Percentiles rank a stretch among this genome's conserved stretches.
phyloP scores from a whole-genome alignment of 2,329 filamentous ascomycete genomes.

The Aspergillus sp. region DNA sequence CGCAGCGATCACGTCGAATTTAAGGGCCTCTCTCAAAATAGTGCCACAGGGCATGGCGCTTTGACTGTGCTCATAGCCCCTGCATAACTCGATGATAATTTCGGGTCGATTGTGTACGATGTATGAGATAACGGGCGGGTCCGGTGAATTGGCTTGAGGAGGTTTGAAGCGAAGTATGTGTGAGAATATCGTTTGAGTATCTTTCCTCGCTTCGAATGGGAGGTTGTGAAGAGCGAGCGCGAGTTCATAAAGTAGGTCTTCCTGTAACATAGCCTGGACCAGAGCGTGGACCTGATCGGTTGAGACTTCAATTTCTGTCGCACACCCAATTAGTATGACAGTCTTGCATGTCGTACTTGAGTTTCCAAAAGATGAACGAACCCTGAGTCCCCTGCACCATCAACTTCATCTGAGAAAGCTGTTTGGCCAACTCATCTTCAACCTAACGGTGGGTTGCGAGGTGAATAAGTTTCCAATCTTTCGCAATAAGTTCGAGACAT shows the following conservation, averaged over 20 bases:
- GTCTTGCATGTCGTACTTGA: background rate
- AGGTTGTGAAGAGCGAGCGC: constrained; percentile 79
- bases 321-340: constrained; percentile 1
- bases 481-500: background rate
- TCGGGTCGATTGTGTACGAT: constrained; percentile 84
- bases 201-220: constrained; percentile 94
- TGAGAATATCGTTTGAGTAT: constrained; percentile 92
- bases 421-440: constrained; percentile 80
- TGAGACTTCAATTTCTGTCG: constrained; percentile 75
- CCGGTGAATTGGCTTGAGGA: constrained; percentile 63
- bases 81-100: constrained; percentile 82
- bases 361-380: constrained; percentile 37
- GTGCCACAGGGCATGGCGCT: constrained; percentile 89
- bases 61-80: constrained; percentile 84
- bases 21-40: constrained; percentile 83
- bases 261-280: constrained; percentile 79
- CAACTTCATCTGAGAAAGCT: constrained; percentile 86
- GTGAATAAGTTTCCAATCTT: constrained; percentile 18
- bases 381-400: constrained; percentile 91
- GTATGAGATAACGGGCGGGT: constrained; percentile 83
- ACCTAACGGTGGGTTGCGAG: constrained; percentile 54
- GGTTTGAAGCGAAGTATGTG: constrained; percentile 90
- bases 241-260: constrained; percentile 83
- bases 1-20: constrained; percentile 86
- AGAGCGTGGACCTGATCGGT: constrained; percentile 87